Base-by-base conservation (phyloP, 2,329 filamentous ascomycete genomes). In the Exophiala calicioides region DNA sequence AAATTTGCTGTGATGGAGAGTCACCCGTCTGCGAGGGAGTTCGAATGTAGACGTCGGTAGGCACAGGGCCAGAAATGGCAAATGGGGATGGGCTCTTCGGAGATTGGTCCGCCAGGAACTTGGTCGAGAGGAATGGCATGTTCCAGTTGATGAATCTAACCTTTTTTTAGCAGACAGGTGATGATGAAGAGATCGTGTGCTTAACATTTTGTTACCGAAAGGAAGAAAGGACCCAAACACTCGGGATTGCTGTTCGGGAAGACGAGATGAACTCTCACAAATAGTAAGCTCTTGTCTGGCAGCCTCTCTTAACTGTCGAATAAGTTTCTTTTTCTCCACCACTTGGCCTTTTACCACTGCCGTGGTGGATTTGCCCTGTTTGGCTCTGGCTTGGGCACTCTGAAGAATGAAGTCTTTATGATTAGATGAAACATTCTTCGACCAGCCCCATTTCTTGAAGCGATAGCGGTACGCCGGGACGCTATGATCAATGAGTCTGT, bases 361-460 rank as follows among this genome's bases (percentile, higher is more conserved):
- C 31, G 27, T 12, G 5, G 38, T 42, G 6, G 23, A 30, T 32
- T 42, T 42, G 15, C 38, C 38, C 20, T 32, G 23, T 12, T 5
- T 16, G 7, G 38, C 38, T 42, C 38, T 42, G 31, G 24, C 23
- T 13, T 32, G 23, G n/a, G 15, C 27, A n/a, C 15, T 5, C n/a
- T 42, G n/a, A 8, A 42, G 38, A 30, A 32, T 42, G 15, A 9
- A 8, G 21, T 24, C 27, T 31, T 44, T 44, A 6, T 29, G 13
- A 12, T 5, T 5, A 6, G 19, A 27, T 5, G 40, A 44, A 20
- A 44, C 23, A 16, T 23, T 44, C 31, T 44, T 44, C n/a, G 15
- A 35, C 40, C 29, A 44, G 13, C 30, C 30, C 31, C 40, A 44
- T 15, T 35, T 12, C 38, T 42, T 42, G 18, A 42, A 42, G 21